Conservation (phyloP, 805 yeast genomes). For the Vanderwaltozyma polyspora region DNA sequence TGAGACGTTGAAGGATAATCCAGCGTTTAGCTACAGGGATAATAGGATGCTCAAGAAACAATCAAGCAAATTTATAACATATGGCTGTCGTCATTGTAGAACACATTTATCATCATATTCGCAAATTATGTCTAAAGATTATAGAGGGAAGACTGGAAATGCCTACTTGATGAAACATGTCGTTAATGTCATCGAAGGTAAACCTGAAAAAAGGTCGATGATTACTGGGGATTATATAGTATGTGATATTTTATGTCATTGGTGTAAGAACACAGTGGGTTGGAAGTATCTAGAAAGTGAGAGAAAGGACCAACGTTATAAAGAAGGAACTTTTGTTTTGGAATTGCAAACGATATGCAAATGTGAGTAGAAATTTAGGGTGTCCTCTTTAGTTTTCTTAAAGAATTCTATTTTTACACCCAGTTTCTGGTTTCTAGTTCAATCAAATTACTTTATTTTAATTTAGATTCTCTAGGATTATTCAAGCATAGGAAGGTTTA, state of each 20-base stretch:
- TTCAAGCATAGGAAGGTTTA: no score
- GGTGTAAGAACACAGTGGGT: constrained; percentile 44
- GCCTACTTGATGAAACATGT: constrained; percentile 44
- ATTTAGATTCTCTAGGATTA: no score
- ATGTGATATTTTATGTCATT: constrained; percentile 44
- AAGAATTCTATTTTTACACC: neutral
- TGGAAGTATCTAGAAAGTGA: constrained; percentile 52
- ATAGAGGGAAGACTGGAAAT: constrained; percentile 46
- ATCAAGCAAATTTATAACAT: constrained; percentile 16
- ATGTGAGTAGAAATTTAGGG: no score
- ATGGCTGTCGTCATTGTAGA: constrained; percentile 24
- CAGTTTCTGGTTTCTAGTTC: no score
- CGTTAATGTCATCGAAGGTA: constrained; percentile 33
- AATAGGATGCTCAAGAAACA: neutral
- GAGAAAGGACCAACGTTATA: constrained; percentile 37
- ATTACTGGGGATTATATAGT: constrained; percentile 49
- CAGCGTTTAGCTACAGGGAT: neutral
- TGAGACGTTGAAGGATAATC: neutral
- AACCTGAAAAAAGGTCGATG: constrained; percentile 37
- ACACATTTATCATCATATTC: constrained; percentile 24
- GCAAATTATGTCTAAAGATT: constrained; percentile 31
- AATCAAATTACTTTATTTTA: no score
- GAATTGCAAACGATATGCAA: constrained; percentile 29
- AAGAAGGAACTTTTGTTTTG: constrained; percentile 50
- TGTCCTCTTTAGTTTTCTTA: no score